phyloP scores from a whole-genome alignment of 1,284 basidiomycete genomes.

The Boletus mariae region DNA sequence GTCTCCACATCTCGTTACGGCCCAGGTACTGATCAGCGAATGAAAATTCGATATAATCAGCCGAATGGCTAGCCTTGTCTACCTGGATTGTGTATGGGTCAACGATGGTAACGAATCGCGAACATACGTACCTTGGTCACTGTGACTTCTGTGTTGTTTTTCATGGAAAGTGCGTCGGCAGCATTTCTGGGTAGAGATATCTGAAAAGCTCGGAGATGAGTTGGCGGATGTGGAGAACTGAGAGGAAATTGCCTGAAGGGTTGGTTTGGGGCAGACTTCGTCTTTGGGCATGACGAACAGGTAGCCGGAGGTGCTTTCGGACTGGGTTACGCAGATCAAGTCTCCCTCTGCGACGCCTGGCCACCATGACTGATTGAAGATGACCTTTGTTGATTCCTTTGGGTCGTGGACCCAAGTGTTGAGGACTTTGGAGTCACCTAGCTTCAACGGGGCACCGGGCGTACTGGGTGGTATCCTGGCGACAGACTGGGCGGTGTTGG shows the following conservation, averaged over 20 bases:
- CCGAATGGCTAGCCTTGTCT: constrained; percentile 58
- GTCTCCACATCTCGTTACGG: constrained; percentile 90
- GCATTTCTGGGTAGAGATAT: constrained; percentile 69
- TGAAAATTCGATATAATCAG: constrained; percentile 83
- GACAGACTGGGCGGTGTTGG: constrained; percentile 68
- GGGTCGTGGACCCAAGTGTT: constrained; percentile 73
- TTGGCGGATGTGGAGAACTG: constrained; percentile 3
- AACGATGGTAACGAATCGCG: background rate
- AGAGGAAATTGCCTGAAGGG: constrained; percentile 53
- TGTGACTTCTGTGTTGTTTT: constrained; percentile 67
- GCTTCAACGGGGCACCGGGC: constrained; percentile 40
- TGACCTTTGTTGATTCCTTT: constrained; percentile 55
- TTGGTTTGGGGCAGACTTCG: constrained; percentile 55
- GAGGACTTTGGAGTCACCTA: constrained; percentile 59
- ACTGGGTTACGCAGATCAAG: constrained; percentile 52
- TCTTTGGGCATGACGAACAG: constrained; percentile 65
- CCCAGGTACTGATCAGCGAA: constrained; percentile 93
- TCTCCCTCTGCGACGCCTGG: constrained; percentile 74
- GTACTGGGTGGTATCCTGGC: constrained; percentile 39
- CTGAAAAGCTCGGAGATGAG: constrained; percentile 35
- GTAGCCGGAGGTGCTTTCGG: constrained; percentile 48
- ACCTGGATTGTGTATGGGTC: constrained; percentile 45
- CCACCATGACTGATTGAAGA: constrained; percentile 70
- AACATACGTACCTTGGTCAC: constrained; percentile 56
- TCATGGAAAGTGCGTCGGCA: constrained; percentile 64